Conservation (phyloP, 208 protist species). For the Vickermania ingenoplastis region DNA sequence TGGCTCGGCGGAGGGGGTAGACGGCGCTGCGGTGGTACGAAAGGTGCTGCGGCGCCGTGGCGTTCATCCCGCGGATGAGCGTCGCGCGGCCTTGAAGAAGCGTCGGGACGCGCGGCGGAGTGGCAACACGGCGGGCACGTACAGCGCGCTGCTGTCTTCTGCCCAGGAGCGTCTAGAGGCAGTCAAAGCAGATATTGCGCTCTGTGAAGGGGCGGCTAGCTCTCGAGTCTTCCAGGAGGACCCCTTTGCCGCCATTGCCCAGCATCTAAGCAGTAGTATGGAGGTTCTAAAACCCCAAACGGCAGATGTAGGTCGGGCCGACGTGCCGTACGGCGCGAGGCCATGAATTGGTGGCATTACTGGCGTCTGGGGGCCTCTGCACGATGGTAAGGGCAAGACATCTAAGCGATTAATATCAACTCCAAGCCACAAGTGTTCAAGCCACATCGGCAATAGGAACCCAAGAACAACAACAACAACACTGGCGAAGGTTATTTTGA, state of each 20-base stretch:
- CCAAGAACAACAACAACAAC: too few relatives aligned
- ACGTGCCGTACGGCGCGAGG: slow-evolving; percentile 6
- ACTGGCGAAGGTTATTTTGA: too few relatives aligned
- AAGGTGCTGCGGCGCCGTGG: not conserved
- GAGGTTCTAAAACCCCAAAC: slow-evolving; percentile 60
- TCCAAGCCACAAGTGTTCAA: too few relatives aligned
- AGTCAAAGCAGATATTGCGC: slow-evolving; percentile 34
- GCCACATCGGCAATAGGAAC: too few relatives aligned
- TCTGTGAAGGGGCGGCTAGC: slow-evolving; percentile 41
- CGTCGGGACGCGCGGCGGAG: not conserved
- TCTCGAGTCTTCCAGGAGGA: slow-evolving; percentile 31
- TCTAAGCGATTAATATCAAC: too few relatives aligned
- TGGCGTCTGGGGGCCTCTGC: too few relatives aligned
- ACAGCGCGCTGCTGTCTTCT: slow-evolving; percentile 5
- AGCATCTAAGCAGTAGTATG: slow-evolving; percentile 54
- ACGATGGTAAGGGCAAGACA: too few relatives aligned
- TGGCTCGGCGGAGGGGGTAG: too few relatives aligned
- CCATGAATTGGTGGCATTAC: too few relatives aligned
- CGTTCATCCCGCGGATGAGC: not conserved
- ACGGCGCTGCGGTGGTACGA: too few relatives aligned
- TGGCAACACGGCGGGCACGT: not conserved
- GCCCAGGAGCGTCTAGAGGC: slow-evolving; percentile 38
- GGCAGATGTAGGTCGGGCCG: slow-evolving; percentile 38
- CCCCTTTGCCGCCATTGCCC: slow-evolving; percentile 46
- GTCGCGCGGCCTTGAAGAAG: not conserved